Percentiles rank a stretch among this genome's conserved stretches.
Evolutionary conservation across 306 rosid species (phyloP).

Genomic region (Vachellia collinsii): DNA sequence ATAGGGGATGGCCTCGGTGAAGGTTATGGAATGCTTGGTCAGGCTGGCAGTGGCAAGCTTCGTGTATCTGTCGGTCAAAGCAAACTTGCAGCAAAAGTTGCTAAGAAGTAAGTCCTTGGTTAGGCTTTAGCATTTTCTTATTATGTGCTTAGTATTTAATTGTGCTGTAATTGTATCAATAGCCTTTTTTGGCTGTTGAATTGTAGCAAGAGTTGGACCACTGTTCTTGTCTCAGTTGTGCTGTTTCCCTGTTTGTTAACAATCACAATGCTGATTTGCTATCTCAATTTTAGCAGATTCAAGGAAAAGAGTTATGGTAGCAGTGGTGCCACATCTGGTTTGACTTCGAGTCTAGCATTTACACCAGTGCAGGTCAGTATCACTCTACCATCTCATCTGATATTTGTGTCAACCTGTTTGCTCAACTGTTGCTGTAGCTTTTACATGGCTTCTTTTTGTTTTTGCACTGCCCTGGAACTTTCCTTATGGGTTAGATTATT

Average conservation of each 20-base stretch:
- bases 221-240: neutral
- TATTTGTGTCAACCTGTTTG: neutral
- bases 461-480: neutral
- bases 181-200: neutral
- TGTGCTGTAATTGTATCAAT: neutral
- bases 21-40: constrained; percentile 99
- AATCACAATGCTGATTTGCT: constrained; percentile 22
- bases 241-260: constrained; percentile 18
- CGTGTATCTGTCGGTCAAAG: constrained; percentile 85
- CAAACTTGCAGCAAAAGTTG: constrained; percentile 91
- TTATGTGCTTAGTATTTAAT: constrained; percentile 20
- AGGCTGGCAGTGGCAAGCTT: constrained; percentile 98
- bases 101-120: constrained; percentile 65
- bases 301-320: constrained; percentile 88
- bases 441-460: neutral
- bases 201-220: constrained; percentile 5
- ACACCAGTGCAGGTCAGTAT: constrained; percentile 91
- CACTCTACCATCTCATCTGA: neutral
- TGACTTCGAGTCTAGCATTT: constrained; percentile 91
- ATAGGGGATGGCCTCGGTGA: constrained; percentile 97
- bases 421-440: neutral
- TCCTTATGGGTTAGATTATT: neutral
- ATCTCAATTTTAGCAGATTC: constrained; percentile 57
- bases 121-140: constrained; percentile 14
- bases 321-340: constrained; percentile 93